phyloP scores from a whole-genome alignment of 1,284 basidiomycete genomes.

The Pisolithus thermaeus region DNA sequence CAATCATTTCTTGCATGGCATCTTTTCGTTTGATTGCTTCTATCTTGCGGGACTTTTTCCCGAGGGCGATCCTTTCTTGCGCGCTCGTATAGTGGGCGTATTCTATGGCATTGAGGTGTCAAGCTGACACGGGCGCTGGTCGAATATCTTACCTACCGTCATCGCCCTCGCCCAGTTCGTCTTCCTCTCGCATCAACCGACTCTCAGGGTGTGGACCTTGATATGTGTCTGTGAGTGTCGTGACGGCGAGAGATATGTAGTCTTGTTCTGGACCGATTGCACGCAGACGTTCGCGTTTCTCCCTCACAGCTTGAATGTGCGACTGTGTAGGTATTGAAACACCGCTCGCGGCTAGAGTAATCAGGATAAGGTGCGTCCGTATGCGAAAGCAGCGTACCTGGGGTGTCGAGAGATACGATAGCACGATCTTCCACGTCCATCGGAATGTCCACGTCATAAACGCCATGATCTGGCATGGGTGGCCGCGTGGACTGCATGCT shows the following conservation, averaged over 20 bases:
- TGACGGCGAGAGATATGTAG: constrained; percentile 78
- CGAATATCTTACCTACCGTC: constrained; percentile 60
- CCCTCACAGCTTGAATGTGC: constrained; percentile 73
- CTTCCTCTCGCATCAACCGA: constrained; percentile 84
- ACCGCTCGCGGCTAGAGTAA: constrained; percentile 23
- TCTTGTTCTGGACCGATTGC: constrained; percentile 55
- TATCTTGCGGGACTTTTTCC: constrained; percentile 75
- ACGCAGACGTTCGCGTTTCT: constrained; percentile 65
- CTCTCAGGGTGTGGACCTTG: constrained; percentile 87
- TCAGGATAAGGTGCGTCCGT: background rate
- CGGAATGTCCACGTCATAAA: constrained; percentile 49
- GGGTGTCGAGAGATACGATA: constrained; percentile 31
- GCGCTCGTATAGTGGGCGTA: constrained; percentile 88
- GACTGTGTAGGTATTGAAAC: constrained; percentile 70
- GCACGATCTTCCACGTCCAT: constrained; percentile 43
- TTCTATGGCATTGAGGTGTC: constrained; percentile 41
- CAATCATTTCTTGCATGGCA: constrained; percentile 83
- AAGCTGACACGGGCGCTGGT: constrained; percentile 3
- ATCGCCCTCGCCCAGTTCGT: constrained; percentile 88
- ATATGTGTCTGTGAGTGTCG: constrained; percentile 43
- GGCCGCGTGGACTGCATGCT: constrained; percentile 63
- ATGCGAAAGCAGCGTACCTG: constrained; percentile 28
- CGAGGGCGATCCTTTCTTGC: constrained; percentile 80
- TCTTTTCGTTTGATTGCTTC: constrained; percentile 70
- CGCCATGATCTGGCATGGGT: constrained; percentile 27